A percentile compares a stretch with the other conserved stretches of the same genome.
phyloP scores from a whole-genome alignment of 2,329 filamentous ascomycete genomes.

The Cladosporium austrohemisphaericum region DNA sequence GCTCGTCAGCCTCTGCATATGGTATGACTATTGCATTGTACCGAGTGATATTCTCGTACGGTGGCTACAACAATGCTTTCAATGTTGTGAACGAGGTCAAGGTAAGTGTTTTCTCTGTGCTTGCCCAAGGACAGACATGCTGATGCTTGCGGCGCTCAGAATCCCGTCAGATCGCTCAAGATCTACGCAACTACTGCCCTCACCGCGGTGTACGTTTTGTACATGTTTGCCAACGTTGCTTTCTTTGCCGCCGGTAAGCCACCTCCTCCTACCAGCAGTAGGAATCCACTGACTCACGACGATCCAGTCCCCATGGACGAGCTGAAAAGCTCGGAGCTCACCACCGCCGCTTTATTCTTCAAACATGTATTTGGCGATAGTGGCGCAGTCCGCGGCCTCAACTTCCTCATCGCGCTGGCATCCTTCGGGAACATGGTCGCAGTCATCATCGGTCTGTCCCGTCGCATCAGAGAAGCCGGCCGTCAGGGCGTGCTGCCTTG shows the following conservation, averaged over 20 bases:
- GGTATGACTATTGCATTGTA: slow-evolving; percentile 57
- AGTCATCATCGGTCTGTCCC: slow-evolving; percentile 52
- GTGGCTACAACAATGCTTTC: slow-evolving; percentile 58
- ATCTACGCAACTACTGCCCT: slow-evolving; percentile 47
- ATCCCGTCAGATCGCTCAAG: slow-evolving; percentile 55
- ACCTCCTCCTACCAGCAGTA: neutral
- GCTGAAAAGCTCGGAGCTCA: slow-evolving; percentile 51
- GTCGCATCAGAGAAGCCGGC: slow-evolving; percentile 59
- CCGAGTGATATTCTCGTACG: slow-evolving; percentile 48
- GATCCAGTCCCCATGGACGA: slow-evolving; percentile 48
- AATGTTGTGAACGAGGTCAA: slow-evolving; percentile 61
- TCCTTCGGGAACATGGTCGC: slow-evolving; percentile 58
- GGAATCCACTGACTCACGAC: slow-evolving; percentile 21
- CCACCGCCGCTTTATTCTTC: slow-evolving; percentile 58
- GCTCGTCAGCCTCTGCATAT: slow-evolving; percentile 38
- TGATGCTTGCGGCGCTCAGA: slow-evolving; percentile 33
- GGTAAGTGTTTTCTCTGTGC: slow-evolving; percentile 25
- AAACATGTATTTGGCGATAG: slow-evolving; percentile 52
- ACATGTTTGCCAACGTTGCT: slow-evolving; percentile 56
- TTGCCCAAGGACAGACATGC: too few species aligned
- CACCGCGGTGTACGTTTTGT: slow-evolving; percentile 50
- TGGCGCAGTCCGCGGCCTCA: slow-evolving; percentile 51
- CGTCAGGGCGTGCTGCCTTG: slow-evolving; percentile 59
- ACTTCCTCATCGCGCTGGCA: slow-evolving; percentile 55
- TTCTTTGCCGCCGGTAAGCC: slow-evolving; percentile 50